phyloP scores from a whole-genome alignment of 345 rosid species.

The Arabis alpina region DNA sequence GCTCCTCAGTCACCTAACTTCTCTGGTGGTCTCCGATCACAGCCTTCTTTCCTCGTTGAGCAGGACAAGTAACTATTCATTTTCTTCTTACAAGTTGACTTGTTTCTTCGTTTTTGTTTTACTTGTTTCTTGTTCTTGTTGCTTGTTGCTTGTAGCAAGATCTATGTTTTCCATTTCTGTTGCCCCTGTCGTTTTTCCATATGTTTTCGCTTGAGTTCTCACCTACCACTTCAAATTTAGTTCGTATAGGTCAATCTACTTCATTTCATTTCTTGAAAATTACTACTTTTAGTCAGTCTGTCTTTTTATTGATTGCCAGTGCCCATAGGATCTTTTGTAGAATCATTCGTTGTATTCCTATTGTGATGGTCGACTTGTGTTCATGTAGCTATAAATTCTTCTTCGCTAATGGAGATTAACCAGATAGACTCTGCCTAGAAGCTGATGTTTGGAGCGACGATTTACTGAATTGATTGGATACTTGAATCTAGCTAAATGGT shows the following conservation, averaged over 20 bases:
- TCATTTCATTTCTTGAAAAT: no score
- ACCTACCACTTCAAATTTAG: slow-evolving; percentile 26
- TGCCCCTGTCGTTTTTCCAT: neutral
- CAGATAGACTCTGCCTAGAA: neutral
- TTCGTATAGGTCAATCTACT: no score
- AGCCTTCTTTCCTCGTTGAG: slow-evolving; percentile 67
- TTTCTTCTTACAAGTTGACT: slow-evolving; percentile 7
- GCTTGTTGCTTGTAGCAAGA: slow-evolving; percentile 16
- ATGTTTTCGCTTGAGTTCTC: no score
- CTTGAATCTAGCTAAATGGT: neutral
- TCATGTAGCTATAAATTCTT: slow-evolving; percentile 13
- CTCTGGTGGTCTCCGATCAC: slow-evolving; percentile 72
- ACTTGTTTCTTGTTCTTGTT: slow-evolving; percentile 20
- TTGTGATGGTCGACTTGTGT: slow-evolving; percentile 18
- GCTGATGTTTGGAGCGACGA: neutral
- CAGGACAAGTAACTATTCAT: slow-evolving; percentile 68
- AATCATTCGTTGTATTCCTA: slow-evolving; percentile 5
- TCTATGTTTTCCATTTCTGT: slow-evolving; percentile 26
- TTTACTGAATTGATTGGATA: neutral
- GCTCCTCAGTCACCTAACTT: slow-evolving; percentile 91
- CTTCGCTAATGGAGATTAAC: neutral
- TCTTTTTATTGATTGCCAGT: neutral
- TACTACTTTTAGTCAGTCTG: neutral
- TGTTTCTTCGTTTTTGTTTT: slow-evolving; percentile 27
- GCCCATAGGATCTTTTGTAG: no score